A percentile compares a stretch with the other conserved stretches of the same genome.
Evolutionary conservation across 1,284 basidiomycete species (phyloP).

Genomic region (Fomitopsis schrenkii): DNA sequence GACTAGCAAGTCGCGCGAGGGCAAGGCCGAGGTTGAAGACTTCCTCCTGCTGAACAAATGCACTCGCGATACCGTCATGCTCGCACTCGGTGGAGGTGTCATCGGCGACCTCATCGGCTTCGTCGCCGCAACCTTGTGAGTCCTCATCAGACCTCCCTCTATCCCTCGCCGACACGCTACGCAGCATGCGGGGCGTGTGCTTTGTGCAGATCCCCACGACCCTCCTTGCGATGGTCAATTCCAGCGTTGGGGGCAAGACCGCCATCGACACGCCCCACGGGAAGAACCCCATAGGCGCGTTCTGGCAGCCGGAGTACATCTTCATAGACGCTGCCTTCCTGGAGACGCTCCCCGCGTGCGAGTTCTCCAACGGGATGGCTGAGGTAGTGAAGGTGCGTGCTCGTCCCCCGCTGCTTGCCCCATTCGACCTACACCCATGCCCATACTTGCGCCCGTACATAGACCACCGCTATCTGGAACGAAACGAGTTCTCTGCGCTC

Average conservation of each 20-base stretch:
- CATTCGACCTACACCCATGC: neutral
- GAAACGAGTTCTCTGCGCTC: conserved; percentile 82
- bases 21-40: conserved; percentile 94
- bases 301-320: conserved; percentile 97
- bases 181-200: conserved; percentile 83
- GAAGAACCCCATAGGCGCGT: conserved; percentile 98
- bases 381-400: conserved; percentile 89
- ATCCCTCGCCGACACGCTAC: neutral
- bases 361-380: conserved; percentile 98
- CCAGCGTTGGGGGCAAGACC: conserved; percentile 96
- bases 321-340: conserved; percentile 98
- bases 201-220: conserved; percentile 98
- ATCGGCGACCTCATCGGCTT: conserved; percentile 97
- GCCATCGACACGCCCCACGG: conserved; percentile 96
- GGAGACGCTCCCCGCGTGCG: conserved; percentile 87
- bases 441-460: neutral
- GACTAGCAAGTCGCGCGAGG: conserved; percentile 86
- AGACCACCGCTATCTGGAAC: conserved; percentile 97
- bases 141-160: conserved; percentile 14
- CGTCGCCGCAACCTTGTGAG: conserved; percentile 96
- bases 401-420: conserved; percentile 16
- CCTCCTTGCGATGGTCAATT: conserved; percentile 98
- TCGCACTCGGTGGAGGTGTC: conserved; percentile 95
- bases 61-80: conserved; percentile 89
- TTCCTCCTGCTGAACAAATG: conserved; percentile 87